Conservation (phyloP, 495 filamentous ascomycete species). For the Glonium stellatum region DNA sequence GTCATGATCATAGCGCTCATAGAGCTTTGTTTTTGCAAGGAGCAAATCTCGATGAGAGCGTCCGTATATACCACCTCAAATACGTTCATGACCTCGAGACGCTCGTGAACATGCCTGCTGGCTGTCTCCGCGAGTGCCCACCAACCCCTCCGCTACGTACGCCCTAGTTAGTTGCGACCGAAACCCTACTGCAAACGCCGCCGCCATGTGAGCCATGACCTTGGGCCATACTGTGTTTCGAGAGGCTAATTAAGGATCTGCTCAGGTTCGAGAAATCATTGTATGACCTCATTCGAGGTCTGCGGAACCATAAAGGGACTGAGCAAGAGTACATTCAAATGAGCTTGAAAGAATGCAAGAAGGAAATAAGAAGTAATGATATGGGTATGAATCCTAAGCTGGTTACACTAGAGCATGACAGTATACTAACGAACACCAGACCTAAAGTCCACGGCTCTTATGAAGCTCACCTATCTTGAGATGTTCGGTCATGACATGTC, state of each 20-base stretch:
- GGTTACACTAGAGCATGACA: not conserved
- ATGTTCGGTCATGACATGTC: constrained; percentile 99
- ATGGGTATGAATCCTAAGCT: constrained; percentile 54
- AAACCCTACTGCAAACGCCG: constrained; percentile 3
- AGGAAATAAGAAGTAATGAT: constrained; percentile 82
- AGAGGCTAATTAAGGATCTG: not conserved
- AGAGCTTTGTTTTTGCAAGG: not conserved
- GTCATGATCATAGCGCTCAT: not conserved
- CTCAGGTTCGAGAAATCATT: constrained; percentile 96
- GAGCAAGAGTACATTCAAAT: constrained; percentile 91
- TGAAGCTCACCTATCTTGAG: constrained; percentile 94
- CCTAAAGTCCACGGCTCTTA: constrained; percentile 86
- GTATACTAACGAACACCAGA: constrained; percentile 49
- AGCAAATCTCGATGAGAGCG: not conserved
- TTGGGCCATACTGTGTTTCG: not conserved
- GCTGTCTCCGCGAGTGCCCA: constrained; percentile 12
- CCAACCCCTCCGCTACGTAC: constrained; percentile 16
- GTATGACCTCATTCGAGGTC: constrained; percentile 94
- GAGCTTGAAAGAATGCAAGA: constrained; percentile 86
- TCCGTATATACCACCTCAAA: not conserved
- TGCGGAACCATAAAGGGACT: constrained; percentile 86
- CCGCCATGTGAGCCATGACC: constrained; percentile 18
- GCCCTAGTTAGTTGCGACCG: constrained; percentile 6
- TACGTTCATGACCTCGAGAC: constrained; percentile 4
- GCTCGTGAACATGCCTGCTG: constrained; percentile 22